Evolutionary conservation across 768 basidiomycete species (phyloP).

Genomic region (Rhodosporidiobolus sp.): DNA sequence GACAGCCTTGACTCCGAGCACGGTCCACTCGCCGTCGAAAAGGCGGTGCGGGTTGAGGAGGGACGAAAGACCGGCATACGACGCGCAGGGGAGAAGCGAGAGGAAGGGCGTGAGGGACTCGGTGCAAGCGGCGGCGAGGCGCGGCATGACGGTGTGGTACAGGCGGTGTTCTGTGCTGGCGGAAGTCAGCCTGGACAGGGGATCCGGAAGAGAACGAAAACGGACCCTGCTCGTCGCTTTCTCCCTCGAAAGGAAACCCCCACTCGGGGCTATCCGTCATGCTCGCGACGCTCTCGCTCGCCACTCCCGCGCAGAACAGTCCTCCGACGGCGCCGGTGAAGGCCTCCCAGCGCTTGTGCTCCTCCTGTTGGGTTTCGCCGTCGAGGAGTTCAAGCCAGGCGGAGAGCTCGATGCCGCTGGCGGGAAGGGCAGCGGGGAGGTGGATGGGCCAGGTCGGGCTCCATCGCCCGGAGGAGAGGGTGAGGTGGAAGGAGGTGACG

Average conservation of each 20-base stretch:
- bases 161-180: conserved; percentile 39
- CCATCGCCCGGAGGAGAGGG: conserved; percentile 90
- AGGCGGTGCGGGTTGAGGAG: conserved; percentile 79
- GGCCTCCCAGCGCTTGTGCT: conserved; percentile 62
- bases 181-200: too few relatives aligned
- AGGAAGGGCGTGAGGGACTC: conserved; percentile 96
- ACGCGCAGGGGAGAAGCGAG: conserved; percentile 89
- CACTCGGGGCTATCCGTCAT: conserved; percentile 27
- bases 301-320: conserved; percentile 71
- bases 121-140: conserved; percentile 79
- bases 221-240: conserved; percentile 28
- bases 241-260: conserved; percentile 20
- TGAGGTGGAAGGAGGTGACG: conserved; percentile 81
- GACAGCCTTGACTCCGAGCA: conserved; percentile 64
- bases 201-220: background rate
- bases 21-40: conserved; percentile 90
- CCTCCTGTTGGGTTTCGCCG: conserved; percentile 22
- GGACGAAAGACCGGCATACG: conserved; percentile 73
- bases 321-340: conserved; percentile 87
- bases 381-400: conserved; percentile 76
- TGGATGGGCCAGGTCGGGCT: conserved; percentile 48
- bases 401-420: conserved; percentile 64
- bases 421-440: conserved; percentile 3
- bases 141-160: conserved; percentile 65
- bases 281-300: conserved; percentile 32